Conservation (phyloP, 345 rosid species). For the Xanthoceras sorbifolium region DNA sequence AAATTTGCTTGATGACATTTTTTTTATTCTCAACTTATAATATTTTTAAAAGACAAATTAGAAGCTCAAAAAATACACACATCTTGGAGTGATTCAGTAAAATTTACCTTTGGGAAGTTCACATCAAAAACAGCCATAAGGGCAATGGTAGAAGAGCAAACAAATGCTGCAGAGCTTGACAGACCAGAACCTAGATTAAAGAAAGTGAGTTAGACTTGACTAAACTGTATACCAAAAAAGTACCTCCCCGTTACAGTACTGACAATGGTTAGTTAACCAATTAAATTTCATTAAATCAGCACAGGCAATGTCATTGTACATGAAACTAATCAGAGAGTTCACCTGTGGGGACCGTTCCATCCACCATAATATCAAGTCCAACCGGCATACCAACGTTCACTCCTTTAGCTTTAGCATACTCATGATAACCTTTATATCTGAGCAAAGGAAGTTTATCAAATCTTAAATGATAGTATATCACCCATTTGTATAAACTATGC, state of each 20-base stretch:
- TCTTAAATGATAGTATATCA: too few species aligned
- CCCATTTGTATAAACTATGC: too few species aligned
- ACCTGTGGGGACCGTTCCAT: conserved; percentile 98
- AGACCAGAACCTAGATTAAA: conserved; percentile 76
- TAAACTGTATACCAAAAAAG: conserved; percentile 3
- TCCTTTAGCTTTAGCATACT: conserved; percentile 73
- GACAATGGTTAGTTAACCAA: not conserved
- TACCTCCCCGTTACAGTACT: not conserved
- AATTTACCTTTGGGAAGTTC: conserved; percentile 72
- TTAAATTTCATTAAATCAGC: conserved; percentile 7
- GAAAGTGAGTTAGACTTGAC: conserved; percentile 12
- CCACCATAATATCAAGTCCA: conserved; percentile 87
- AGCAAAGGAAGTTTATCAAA: not conserved
- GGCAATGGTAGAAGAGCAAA: conserved; percentile 90
- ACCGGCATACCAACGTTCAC: conserved; percentile 63
- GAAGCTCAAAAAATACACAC: not conserved
- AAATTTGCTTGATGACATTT: not conserved
- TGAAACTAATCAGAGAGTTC: not conserved
- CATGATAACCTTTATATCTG: conserved; percentile 89
- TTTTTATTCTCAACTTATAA: not conserved
- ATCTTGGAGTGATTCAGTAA: conserved; percentile 4
- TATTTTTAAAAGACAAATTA: not conserved
- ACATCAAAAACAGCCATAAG: conserved; percentile 80
- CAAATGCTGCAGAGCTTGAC: conserved; percentile 97
- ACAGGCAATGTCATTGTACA: not conserved